Evolutionary conservation across 306 rosid species (phyloP).

Genomic region (Arachis stenosperma): DNA sequence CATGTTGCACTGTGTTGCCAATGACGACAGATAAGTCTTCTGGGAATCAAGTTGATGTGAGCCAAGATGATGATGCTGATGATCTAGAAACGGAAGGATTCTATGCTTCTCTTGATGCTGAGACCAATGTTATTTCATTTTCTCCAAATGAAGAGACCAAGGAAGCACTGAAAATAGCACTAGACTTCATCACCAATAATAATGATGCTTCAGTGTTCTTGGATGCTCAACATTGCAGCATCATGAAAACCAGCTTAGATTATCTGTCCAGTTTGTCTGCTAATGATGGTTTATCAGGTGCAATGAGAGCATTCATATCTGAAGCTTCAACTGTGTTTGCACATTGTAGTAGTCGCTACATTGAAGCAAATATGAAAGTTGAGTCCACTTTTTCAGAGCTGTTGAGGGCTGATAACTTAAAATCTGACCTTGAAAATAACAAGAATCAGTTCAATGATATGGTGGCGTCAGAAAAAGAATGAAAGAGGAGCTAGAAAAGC

Average conservation of each 20-base stretch:
- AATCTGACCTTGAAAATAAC: conserved; percentile 4
- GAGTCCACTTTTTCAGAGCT: not conserved
- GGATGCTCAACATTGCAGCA: not conserved
- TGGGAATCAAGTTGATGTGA: too few species aligned
- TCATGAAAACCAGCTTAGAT: not conserved
- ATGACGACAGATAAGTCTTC: too few species aligned
- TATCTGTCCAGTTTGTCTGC: not conserved
- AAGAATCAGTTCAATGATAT: not conserved
- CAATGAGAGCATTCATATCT: too few species aligned
- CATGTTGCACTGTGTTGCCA: not conserved
- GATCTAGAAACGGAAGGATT: conserved; percentile 19
- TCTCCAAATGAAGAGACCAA: not conserved
- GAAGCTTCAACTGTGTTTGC: too few species aligned
- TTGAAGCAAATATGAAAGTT: not conserved
- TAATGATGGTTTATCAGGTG: too few species aligned
- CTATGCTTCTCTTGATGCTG: not conserved
- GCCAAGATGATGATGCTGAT: not conserved
- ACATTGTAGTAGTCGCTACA: too few species aligned
- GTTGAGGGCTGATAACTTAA: not conserved
- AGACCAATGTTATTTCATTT: not conserved
- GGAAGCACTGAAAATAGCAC: conserved; percentile 8
- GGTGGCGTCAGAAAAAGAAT: not conserved
- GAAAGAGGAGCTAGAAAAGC: not conserved
- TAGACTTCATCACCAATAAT: not conserved
- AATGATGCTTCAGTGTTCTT: conserved; percentile 1